A percentile compares a stretch with the other conserved stretches of the same genome.
phyloP scores from a whole-genome alignment of 2,329 filamentous ascomycete species.

The Colletotrichum sp. region DNA sequence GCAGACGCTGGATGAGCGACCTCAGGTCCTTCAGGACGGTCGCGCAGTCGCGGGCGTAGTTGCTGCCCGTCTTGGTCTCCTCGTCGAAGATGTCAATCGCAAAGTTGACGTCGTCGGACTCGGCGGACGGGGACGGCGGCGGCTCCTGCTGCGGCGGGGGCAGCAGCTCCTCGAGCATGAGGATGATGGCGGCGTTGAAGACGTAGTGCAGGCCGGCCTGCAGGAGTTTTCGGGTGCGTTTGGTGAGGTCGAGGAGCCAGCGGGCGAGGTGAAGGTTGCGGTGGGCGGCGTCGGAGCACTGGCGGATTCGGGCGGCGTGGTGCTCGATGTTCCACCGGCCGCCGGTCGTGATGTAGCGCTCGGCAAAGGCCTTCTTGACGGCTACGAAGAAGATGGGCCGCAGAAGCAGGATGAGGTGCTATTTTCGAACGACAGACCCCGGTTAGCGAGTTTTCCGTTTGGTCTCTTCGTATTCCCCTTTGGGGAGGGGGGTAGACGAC shows the following conservation, averaged over 20 bases:
- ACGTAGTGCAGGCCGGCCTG: conserved; percentile 52
- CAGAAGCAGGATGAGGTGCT: conserved; percentile 54
- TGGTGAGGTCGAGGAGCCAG: conserved; percentile 40
- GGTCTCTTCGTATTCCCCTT: background rate
- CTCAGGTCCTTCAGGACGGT: conserved; percentile 43
- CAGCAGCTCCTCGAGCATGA: conserved; percentile 51
- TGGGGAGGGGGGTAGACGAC: background rate
- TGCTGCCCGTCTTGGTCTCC: conserved; percentile 41
- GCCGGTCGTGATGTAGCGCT: conserved; percentile 35
- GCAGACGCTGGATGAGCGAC: conserved; percentile 39
- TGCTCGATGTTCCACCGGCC: conserved; percentile 30
- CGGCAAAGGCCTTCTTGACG: conserved; percentile 51
- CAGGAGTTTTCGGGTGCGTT: conserved; percentile 41
- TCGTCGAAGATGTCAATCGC: conserved; percentile 46
- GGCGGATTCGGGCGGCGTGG: conserved; percentile 35
- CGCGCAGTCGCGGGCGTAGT: conserved; percentile 42
- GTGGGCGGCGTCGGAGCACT: conserved; percentile 49
- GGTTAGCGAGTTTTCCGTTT: background rate
- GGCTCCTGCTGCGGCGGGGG: conserved; percentile 31
- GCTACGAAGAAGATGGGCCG: conserved; percentile 53
- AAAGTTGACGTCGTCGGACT: conserved; percentile 40
- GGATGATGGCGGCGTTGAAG: conserved; percentile 54
- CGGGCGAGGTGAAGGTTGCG: conserved; percentile 50
- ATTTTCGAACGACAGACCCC: background rate
- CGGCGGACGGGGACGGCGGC: conserved; percentile 25